Conservation (phyloP, 805 yeast genomes). For the Cyberlindnera subsufficiens region DNA sequence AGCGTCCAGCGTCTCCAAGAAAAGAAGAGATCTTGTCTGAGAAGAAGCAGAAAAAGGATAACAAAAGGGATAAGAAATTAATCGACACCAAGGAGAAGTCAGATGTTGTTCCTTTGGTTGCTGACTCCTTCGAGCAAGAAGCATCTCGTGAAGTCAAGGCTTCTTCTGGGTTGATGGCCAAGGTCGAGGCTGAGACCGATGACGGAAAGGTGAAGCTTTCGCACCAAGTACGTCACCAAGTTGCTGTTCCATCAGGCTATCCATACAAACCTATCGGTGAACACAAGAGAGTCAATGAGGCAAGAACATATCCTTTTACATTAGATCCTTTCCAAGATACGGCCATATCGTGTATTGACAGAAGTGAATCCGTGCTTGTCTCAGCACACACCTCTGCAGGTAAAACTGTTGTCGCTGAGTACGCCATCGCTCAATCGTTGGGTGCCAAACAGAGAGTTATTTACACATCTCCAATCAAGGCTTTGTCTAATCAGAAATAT, state of each 20-base stretch:
- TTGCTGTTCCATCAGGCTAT: slow-evolving; percentile 89
- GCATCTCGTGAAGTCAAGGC: slow-evolving; percentile 86
- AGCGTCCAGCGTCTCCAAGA: slow-evolving; percentile 20
- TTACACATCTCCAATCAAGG: slow-evolving; percentile 93
- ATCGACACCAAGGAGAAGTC: slow-evolving; percentile 35
- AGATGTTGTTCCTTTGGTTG: slow-evolving; percentile 65
- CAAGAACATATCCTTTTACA: slow-evolving; percentile 86
- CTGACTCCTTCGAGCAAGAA: slow-evolving; percentile 83
- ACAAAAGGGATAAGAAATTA: slow-evolving; percentile 25
- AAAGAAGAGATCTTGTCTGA: neutral
- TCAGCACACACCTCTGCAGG: slow-evolving; percentile 99
- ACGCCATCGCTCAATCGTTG: slow-evolving; percentile 93
- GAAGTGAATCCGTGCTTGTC: slow-evolving; percentile 90
- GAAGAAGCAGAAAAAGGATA: slow-evolving; percentile 11
- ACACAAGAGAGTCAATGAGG: slow-evolving; percentile 73
- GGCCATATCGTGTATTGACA: slow-evolving; percentile 90
- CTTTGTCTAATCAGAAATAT: slow-evolving; percentile 83
- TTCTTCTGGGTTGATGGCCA: slow-evolving; percentile 59
- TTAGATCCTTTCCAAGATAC: slow-evolving; percentile 98
- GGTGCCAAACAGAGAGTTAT: slow-evolving; percentile 93
- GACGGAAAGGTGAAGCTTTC: slow-evolving; percentile 60
- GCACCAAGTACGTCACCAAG: slow-evolving; percentile 97
- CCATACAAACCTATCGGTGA: slow-evolving; percentile 84
- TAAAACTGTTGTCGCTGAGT: slow-evolving; percentile 96
- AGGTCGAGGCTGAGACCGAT: slow-evolving; percentile 26